Base-by-base conservation (phyloP, 225 moss, liverwort and hornwort species). In the Polytrichum commune region DNA sequence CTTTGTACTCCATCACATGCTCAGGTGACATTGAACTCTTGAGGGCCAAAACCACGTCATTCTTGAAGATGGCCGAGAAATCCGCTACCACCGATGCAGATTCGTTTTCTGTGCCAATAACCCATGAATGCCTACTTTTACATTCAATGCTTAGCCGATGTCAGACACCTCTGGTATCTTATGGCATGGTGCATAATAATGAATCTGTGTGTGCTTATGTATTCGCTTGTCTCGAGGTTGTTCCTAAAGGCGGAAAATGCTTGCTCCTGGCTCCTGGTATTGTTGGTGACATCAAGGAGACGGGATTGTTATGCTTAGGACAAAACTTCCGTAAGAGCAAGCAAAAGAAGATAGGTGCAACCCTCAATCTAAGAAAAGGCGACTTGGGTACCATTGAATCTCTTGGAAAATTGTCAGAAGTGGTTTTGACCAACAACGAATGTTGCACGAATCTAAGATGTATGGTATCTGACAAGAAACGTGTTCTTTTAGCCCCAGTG, bases 341-440 rank as follows among this genome's bases (percentile, higher is more conserved):
- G 80, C 75, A 46, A 72, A 29, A 66, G 70, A 74, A 72, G 80
- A 86, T 63, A 83, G 83, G 22, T 83, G 77, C 83, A 0, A 82
- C 86, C 26, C 79, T 58, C 30, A 79, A 86, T 33, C 80, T 86
- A 35, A 72, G 74, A 25, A 78, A 77, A 13, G 83, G 66, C 3
- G 80, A 67, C 23, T 80, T 76, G 18, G 63, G 18, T 55, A 86
- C 75, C 70, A 80, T 80, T 66, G 79, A 73, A 13, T 80, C 80
- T 61, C 72, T 80, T 35, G 74, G 83, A 60, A 86, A 32, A 29
- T 86, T 86, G 33, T 75, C 72, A 4, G 82, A 53, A 27, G 72
- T 72, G 9, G 7, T 23, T 8, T 60, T n/a, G 1, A 83, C 83
- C 19, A 77, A 30, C 33, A 33, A 33, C 33, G 9, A 35, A 35